phyloP scores from a whole-genome alignment of 768 basidiomycete genomes.

The Calocybe gangraenosa region DNA sequence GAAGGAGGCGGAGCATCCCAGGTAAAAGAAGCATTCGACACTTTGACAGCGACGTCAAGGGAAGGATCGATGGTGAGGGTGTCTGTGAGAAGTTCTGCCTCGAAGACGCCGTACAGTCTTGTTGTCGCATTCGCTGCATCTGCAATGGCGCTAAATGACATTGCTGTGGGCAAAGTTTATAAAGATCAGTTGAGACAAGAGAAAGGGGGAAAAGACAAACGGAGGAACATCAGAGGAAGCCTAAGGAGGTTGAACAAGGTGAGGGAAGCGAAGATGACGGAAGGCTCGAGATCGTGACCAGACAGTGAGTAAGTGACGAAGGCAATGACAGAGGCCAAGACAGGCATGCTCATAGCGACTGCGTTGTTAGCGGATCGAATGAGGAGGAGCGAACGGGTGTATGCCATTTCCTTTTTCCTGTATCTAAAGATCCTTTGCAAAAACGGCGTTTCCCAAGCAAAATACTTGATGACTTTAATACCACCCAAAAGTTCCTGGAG shows the following conservation, averaged over 20 bases:
- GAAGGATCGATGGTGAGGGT: slow-evolving; percentile 48
- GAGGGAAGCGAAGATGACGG: slow-evolving; percentile 78
- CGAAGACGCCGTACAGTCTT: slow-evolving; percentile 78
- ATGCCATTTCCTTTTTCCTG: slow-evolving; percentile 68
- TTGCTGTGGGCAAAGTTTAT: slow-evolving; percentile 36
- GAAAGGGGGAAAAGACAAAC: slow-evolving; percentile 27
- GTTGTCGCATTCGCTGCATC: slow-evolving; percentile 80
- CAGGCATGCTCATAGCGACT: slow-evolving; percentile 68
- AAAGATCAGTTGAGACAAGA: neutral
- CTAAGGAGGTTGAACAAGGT: slow-evolving; percentile 84
- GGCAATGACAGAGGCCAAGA: slow-evolving; percentile 71
- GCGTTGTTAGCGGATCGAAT: slow-evolving; percentile 66
- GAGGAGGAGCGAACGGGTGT: slow-evolving; percentile 63
- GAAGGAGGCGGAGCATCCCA: slow-evolving; percentile 77
- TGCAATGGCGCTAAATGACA: slow-evolving; percentile 72
- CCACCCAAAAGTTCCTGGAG: slow-evolving; percentile 87
- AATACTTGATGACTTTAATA: slow-evolving; percentile 92
- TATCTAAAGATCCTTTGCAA: slow-evolving; percentile 67
- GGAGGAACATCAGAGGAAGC: slow-evolving; percentile 73
- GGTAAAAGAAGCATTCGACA: slow-evolving; percentile 69
- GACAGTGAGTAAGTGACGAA: slow-evolving; percentile 75
- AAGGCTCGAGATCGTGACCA: slow-evolving; percentile 65
- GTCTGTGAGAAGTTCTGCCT: slow-evolving; percentile 71
- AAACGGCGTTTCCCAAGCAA: slow-evolving; percentile 85
- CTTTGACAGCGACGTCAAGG: slow-evolving; percentile 60